Conservation (phyloP, 2,329 filamentous ascomycete genomes). For the Bisporella sp. region DNA sequence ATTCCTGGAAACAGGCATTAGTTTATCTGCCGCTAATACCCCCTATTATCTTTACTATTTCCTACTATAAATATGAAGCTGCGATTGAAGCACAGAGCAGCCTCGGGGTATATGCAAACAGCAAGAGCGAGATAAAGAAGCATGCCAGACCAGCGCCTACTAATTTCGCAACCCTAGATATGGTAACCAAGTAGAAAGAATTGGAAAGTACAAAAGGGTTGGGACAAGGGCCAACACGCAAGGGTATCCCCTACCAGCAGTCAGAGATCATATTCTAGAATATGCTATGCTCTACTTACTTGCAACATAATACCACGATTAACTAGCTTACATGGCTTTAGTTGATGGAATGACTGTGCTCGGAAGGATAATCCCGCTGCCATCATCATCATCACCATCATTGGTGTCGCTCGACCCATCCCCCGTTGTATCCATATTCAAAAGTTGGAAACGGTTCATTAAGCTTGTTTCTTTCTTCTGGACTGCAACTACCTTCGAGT, state of each 20-base stretch:
- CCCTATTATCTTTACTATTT: too few species aligned
- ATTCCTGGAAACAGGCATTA: too few species aligned
- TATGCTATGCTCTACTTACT: too few species aligned
- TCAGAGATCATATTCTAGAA: too few species aligned
- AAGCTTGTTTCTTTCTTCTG: slow-evolving; percentile 33
- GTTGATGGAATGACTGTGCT: slow-evolving; percentile 1
- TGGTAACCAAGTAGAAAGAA: too few species aligned
- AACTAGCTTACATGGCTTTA: neutral
- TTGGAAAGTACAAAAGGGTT: neutral
- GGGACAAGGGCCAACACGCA: neutral
- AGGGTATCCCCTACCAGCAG: too few species aligned
- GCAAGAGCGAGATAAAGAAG: too few species aligned
- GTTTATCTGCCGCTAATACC: too few species aligned
- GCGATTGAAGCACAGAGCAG: neutral
- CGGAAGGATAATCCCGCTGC: slow-evolving; percentile 10
- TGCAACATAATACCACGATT: too few species aligned
- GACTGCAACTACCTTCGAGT: slow-evolving; percentile 21
- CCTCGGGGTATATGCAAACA: neutral
- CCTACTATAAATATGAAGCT: too few species aligned
- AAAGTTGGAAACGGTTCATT: slow-evolving; percentile 55
- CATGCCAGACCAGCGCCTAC: too few species aligned
- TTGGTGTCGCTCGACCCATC: slow-evolving; percentile 8
- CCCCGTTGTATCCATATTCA: slow-evolving; percentile 42
- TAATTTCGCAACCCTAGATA: too few species aligned
- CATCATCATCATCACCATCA: slow-evolving; percentile 17